A percentile compares a stretch with the other conserved stretches of the same genome.
Evolutionary conservation across 768 basidiomycete species (phyloP).

Genomic region (Termitomyces sp.): DNA sequence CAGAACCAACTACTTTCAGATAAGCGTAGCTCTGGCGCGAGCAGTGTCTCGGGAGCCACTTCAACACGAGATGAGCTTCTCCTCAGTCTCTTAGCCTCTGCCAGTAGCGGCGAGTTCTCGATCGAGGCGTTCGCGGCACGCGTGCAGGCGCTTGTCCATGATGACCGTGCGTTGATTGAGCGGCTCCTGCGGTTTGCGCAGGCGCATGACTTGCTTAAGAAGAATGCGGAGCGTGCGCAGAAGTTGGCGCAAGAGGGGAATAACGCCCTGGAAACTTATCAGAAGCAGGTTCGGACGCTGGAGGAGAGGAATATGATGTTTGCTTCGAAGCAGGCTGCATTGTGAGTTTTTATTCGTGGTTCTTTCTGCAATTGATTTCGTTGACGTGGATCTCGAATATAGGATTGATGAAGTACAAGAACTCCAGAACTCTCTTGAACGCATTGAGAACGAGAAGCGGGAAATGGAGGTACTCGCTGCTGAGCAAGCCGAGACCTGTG

Average conservation of each 20-base stretch:
- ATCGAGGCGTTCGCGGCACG: slow-evolving; percentile 75
- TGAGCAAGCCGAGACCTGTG: slow-evolving; percentile 71
- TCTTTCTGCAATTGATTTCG: slow-evolving; percentile 1
- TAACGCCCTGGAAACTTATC: slow-evolving; percentile 80
- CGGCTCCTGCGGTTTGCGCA: slow-evolving; percentile 81
- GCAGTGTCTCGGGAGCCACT: slow-evolving; percentile 32
- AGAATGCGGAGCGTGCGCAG: slow-evolving; percentile 88
- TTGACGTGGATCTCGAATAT: slow-evolving; percentile 12
- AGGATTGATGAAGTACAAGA: slow-evolving; percentile 67
- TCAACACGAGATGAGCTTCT: slow-evolving; percentile 81
- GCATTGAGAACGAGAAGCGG: slow-evolving; percentile 56
- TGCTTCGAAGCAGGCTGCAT: slow-evolving; percentile 45
- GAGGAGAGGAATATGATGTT: slow-evolving; percentile 68
- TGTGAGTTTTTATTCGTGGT: slow-evolving; percentile 42
- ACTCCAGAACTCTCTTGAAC: slow-evolving; percentile 61
- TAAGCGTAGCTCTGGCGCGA: slow-evolving; percentile 27
- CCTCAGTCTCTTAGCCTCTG: slow-evolving; percentile 81
- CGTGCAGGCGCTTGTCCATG: slow-evolving; percentile 77
- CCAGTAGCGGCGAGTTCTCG: slow-evolving; percentile 46
- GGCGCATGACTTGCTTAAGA: slow-evolving; percentile 88
- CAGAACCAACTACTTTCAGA: slow-evolving; percentile 19
- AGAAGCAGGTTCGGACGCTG: slow-evolving; percentile 78
- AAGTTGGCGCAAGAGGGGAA: slow-evolving; percentile 85
- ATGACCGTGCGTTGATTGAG: slow-evolving; percentile 83
- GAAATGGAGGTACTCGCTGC: slow-evolving; percentile 66